Evolutionary conservation across 1,139 yeast genomes (phyloP), one percentile per base, ranked within the genome.

Genomic region (Saccharomyces hybrid): DNA sequence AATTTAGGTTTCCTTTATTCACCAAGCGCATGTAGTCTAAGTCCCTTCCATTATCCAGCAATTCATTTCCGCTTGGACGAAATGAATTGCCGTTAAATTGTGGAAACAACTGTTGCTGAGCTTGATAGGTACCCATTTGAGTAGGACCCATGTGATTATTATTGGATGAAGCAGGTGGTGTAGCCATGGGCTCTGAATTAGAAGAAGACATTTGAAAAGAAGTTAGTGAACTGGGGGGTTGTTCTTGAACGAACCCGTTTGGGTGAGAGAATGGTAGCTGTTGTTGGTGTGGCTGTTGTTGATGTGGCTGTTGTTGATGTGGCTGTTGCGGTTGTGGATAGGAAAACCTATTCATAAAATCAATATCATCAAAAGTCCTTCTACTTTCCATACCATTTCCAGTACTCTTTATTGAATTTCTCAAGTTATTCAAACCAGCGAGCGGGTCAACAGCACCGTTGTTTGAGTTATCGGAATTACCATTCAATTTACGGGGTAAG

Each of bases 401-500:
- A 8, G 3, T 38, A 9, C 44, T 38, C 11, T 38, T 38, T 38
- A 38, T 38, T 38, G 44, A 38, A 11, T 38, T 38, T 38, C 44
- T 38, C 3, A 38, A 38, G 13, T 1, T 38, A 5, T 38, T 38
- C 44, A 38, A 38, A 16, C 44, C 44, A 38, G 44, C 44, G 13
- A 38, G 44, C n/a, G 44, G 44, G 7, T 38, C 44, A 19, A 38
- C 44, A 8, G 25, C 25, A 38, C 13, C 44, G 5, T 38, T 38
- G 5, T 11, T 8, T 16, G 44, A 8, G 25, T 26, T 28, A 14
- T 13, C 48, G 26, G 31, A 52, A 14, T 16, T 44, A 19, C 31
- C 44, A 26, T 31, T 47, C 31, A 46, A 23, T 52, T 60, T 65
- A 41, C 57, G 57, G n/a, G 68, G 67, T 54, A 68, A 60, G 55